Evolutionary conservation across 371 early-diverging fungal genomes (phyloP).

Genomic region (Actinomucor elegans): DNA sequence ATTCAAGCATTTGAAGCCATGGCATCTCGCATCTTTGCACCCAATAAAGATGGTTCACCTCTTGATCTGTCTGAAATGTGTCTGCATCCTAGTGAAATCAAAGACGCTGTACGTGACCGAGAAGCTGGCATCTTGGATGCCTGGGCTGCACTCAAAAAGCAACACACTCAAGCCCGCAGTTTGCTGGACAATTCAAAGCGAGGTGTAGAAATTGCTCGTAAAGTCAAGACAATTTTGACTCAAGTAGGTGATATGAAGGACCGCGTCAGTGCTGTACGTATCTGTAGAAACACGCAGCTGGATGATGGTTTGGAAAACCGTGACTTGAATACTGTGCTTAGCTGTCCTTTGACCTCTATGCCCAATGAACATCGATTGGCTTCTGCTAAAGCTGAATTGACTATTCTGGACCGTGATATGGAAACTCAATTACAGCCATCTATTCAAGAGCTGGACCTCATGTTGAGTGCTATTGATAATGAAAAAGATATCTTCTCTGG

Average conservation of each 20-base stretch:
- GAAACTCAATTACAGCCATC: conserved; percentile 37
- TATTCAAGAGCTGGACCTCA: conserved; percentile 39
- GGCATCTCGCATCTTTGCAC: conserved; percentile 29
- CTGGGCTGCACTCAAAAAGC: conserved; percentile 37
- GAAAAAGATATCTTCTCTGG: conserved; percentile 33
- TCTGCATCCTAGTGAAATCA: conserved; percentile 24
- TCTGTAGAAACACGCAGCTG: conserved; percentile 15
- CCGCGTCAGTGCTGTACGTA: conserved; percentile 32
- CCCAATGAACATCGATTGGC: conserved; percentile 46
- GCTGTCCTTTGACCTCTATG: conserved; percentile 36
- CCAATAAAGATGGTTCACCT: conserved; percentile 22
- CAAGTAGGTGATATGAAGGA: conserved; percentile 48
- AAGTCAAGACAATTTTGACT: conserved; percentile 45
- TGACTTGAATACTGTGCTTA: conserved; percentile 27
- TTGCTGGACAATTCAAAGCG: conserved; percentile 31
- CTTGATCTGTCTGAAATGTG: conserved; percentile 26
- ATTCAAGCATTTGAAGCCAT: conserved; percentile 43
- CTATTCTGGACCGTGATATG: conserved; percentile 43
- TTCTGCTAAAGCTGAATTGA: conserved; percentile 40
- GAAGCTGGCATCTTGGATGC: conserved; percentile 31
- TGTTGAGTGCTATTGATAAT: conserved; percentile 25
- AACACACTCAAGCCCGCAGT: conserved; percentile 20
- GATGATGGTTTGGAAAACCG: conserved; percentile 18
- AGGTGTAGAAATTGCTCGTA: conserved; percentile 42
- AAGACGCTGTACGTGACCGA: conserved; percentile 22